Base-by-base conservation (phyloP, 345 rosid genomes). In the Ceriops decandra region DNA sequence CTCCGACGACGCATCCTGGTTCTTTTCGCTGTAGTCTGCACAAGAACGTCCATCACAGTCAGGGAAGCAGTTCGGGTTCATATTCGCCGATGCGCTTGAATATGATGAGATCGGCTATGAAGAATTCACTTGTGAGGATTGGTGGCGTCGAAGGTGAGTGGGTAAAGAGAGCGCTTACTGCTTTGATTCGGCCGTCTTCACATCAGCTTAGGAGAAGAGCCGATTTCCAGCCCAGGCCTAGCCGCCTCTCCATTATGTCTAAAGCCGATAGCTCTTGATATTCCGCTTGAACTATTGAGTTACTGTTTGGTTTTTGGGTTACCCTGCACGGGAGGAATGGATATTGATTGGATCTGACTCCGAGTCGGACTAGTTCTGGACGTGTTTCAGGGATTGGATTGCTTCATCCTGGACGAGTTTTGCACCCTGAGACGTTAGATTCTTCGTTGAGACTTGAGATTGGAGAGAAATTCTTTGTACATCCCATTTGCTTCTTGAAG, bases 71-170 rank as follows among this genome's bases (percentile, higher is more conserved):
- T 20, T 20, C 80, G 0, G 69, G 1, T 1, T 66, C 89, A n/a
- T 86, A 73, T 65, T 76, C 85, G 4, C 73, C 93, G 0, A 82
- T 82, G 42, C 63, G 92, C 22, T 57, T 91, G 83, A 90, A 90
- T 72, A 87, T 87, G 93, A 82, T 87, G 64, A 67, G 97, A 64
- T 93, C 97, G 5, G 97, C 98, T 42, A 93, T 93, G 98, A 86
- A 83, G 68, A 90, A 93, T 70, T 90, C 96, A 17, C 71, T 92
- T 5, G 98, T 92, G 62, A 82, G 98, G 47, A 92, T 92, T 5
- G 97, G 98, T n/a, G 90, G 95, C 7, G 98, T 92, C 0, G 98
- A 93, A 76, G 98, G 98, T 7, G 98, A 93, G 63, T 88, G 88
- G 88, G 86, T 93, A 69, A 86, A 78, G 61, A 85, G 98, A 82